Percentiles rank a stretch among this genome's conserved stretches.
phyloP scores from a whole-genome alignment of 306 rosid species.

The Medicago truncatula region DNA sequence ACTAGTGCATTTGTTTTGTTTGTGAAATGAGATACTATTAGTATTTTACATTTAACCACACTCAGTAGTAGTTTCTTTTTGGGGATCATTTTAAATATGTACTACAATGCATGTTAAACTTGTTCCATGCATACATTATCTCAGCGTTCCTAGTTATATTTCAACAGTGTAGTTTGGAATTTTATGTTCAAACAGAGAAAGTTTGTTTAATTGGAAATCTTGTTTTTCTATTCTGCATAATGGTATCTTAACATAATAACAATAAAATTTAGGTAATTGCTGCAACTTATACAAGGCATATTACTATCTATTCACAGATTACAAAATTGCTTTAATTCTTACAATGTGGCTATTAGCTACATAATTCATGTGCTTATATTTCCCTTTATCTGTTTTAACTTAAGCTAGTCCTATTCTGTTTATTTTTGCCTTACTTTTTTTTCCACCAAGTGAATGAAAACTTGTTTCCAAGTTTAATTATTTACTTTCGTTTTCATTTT shows the following conservation, averaged over 20 bases:
- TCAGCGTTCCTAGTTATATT: neutral
- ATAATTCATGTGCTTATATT: too few species aligned
- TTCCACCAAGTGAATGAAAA: neutral
- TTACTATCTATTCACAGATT: too few species aligned
- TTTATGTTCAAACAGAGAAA: neutral
- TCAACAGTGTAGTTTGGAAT: neutral
- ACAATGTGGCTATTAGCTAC: too few species aligned
- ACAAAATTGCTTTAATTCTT: too few species aligned
- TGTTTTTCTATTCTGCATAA: neutral
- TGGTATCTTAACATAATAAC: neutral
- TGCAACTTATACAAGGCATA: neutral
- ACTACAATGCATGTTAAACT: neutral
- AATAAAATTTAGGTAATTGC: neutral
- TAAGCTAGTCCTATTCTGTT: too few species aligned
- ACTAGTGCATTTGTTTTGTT: conserved; percentile 6
- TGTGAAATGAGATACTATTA: conserved; percentile 32
- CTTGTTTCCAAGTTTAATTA: neutral
- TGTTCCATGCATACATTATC: neutral
- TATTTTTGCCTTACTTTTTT: neutral
- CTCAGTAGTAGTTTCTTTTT: too few species aligned
- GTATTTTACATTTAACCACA: conserved; percentile 3
- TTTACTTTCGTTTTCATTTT: neutral
- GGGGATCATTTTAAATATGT: neutral
- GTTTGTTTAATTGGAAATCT: neutral
- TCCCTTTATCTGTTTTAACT: too few species aligned